Conservation (phyloP, 2,329 filamentous ascomycete genomes). For the Cordyceps farinosa region DNA sequence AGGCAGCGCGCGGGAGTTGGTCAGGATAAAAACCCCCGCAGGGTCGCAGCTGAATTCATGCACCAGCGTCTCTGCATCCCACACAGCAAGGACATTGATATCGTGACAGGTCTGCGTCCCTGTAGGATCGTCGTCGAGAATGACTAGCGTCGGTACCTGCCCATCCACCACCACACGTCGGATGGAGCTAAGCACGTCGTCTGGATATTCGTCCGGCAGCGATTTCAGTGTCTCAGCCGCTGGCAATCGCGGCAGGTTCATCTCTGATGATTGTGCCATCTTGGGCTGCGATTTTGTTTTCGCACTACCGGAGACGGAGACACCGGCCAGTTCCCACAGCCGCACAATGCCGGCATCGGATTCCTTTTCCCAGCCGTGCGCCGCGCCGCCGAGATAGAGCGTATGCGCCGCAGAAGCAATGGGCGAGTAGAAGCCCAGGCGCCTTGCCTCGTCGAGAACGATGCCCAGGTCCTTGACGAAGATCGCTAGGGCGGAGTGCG, state of each 20-base stretch:
- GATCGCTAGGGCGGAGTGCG: slow-evolving; percentile 34
- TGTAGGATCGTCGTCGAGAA: slow-evolving; percentile 54
- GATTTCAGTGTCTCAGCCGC: slow-evolving; percentile 24
- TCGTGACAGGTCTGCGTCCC: slow-evolving; percentile 59
- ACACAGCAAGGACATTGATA: slow-evolving; percentile 52
- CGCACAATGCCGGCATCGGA: slow-evolving; percentile 34
- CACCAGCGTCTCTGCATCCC: slow-evolving; percentile 44
- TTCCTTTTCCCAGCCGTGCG: slow-evolving; percentile 32
- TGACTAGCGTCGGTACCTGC: slow-evolving; percentile 35
- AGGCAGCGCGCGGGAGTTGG: slow-evolving; percentile 53
- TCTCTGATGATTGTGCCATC: background rate
- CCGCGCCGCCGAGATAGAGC: slow-evolving; percentile 31
- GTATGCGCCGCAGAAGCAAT: slow-evolving; percentile 31
- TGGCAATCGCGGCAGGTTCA: slow-evolving; percentile 15
- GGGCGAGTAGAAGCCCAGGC: slow-evolving; percentile 27
- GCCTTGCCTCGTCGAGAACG: slow-evolving; percentile 31
- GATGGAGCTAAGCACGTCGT: slow-evolving; percentile 24
- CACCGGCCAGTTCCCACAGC: slow-evolving; percentile 35
- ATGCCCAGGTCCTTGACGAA: slow-evolving; percentile 35
- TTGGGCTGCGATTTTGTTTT: background rate
- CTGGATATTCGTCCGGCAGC: slow-evolving; percentile 24
- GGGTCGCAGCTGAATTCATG: slow-evolving; percentile 39
- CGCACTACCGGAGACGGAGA: slow-evolving; percentile 23
- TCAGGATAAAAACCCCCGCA: slow-evolving; percentile 56
- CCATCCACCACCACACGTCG: slow-evolving; percentile 21